Percentiles rank a stretch among this genome's conserved stretches.
Evolutionary conservation across 805 yeast species (phyloP).

Genomic region (Hanseniaspora nectarophila): DNA sequence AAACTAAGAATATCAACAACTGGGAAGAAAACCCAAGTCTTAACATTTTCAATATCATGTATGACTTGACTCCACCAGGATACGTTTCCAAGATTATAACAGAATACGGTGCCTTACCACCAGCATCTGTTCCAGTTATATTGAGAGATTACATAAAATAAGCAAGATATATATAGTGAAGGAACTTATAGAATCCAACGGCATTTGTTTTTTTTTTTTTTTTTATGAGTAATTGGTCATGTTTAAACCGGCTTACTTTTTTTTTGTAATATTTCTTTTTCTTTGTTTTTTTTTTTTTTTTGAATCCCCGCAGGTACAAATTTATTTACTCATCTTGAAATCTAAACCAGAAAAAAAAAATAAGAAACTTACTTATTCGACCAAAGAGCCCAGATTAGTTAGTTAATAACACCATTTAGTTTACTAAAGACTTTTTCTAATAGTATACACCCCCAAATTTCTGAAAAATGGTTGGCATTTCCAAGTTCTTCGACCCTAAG

Average conservation of each 20-base stretch:
- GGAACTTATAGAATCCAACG: not conserved
- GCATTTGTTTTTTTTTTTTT: not conserved
- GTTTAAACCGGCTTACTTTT: too few species aligned
- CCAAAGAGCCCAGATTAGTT: too few species aligned
- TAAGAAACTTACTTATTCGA: too few species aligned
- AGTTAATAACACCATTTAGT: too few species aligned
- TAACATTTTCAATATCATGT: constrained; percentile 72
- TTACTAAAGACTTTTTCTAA: not conserved
- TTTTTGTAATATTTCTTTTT: too few species aligned
- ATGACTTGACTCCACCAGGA: constrained; percentile 88
- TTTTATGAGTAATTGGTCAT: not conserved
- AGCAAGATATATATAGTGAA: too few species aligned
- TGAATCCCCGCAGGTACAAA: too few species aligned
- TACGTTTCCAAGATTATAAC: constrained; percentile 90
- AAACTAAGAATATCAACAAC: constrained; percentile 38
- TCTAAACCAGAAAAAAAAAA: too few species aligned
- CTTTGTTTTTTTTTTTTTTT: too few species aligned
- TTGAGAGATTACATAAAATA: constrained; percentile 68
- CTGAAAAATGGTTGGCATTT: not conserved
- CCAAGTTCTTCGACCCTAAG: not conserved
- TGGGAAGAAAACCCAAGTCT: constrained; percentile 56
- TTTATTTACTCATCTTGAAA: too few species aligned
- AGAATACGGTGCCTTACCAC: constrained; percentile 91
- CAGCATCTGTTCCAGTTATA: constrained; percentile 96
- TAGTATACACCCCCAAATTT: not conserved